phyloP scores from a whole-genome alignment of 2,329 filamentous ascomycete species.

The Diaporthe citriasiana region DNA sequence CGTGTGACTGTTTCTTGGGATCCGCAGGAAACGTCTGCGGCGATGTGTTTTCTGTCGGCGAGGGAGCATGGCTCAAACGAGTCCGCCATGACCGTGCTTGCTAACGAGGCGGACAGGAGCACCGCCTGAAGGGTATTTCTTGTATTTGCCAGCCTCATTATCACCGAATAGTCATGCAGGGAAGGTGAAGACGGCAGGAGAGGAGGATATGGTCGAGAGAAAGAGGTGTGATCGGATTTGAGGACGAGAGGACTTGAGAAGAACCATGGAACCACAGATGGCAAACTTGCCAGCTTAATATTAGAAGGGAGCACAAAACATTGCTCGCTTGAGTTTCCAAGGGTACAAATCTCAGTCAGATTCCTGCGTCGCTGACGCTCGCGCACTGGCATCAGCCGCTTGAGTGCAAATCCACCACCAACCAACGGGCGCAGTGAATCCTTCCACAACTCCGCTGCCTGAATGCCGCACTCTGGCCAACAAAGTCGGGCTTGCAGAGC shows the following conservation, averaged over 20 bases:
- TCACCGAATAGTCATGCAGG: background rate
- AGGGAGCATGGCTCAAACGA: background rate
- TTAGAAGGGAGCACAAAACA: background rate
- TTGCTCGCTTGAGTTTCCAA: background rate
- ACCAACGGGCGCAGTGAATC: conserved; percentile 23
- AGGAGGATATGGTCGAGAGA: background rate
- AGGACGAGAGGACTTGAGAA: background rate
- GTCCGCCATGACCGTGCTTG: conserved; percentile 12
- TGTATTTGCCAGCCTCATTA: conserved; percentile 15
- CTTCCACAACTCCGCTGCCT: conserved; percentile 18
- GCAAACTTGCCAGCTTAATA: background rate
- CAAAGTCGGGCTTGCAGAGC: background rate
- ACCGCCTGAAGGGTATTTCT: background rate
- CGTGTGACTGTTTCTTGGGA: conserved; percentile 3
- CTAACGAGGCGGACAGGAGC: conserved; percentile 4
- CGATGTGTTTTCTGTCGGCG: background rate
- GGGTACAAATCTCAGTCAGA: conserved; percentile 2
- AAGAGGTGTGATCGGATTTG: background rate
- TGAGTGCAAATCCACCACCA: background rate
- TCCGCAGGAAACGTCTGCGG: conserved; percentile 24
- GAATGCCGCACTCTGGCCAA: background rate
- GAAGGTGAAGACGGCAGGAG: background rate
- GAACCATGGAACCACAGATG: background rate
- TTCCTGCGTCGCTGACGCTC: background rate
- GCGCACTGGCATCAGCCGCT: conserved; percentile 1